Conservation (phyloP, 2,329 filamentous ascomycete genomes). For the Fusarium multiceps region DNA sequence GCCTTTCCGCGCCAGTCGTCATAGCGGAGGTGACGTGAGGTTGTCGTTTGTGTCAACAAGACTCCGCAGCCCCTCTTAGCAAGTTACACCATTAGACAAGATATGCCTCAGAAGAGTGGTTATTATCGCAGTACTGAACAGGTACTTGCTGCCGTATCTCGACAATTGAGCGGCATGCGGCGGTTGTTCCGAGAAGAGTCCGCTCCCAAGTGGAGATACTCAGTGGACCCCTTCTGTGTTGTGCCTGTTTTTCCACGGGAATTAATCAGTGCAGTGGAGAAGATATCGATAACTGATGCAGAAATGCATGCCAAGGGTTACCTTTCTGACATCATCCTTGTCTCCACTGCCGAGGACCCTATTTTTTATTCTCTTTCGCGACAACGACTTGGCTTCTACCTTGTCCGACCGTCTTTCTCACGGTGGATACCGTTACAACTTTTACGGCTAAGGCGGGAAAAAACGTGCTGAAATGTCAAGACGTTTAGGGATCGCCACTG, state of each 20-base stretch:
- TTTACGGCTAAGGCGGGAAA: conserved; percentile 37
- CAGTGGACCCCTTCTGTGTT: conserved; percentile 15
- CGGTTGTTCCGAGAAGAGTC: conserved; percentile 40
- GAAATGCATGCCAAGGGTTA: conserved; percentile 20
- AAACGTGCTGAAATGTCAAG: conserved; percentile 13
- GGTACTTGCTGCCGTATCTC: conserved; percentile 13
- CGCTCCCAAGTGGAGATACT: conserved; percentile 29
- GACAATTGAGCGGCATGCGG: conserved; percentile 25
- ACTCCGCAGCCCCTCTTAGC: conserved; percentile 37
- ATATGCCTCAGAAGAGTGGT: conserved; percentile 32
- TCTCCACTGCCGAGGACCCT: conserved; percentile 31
- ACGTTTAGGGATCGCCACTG: conserved; percentile 33
- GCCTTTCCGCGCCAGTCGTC: conserved; percentile 23
- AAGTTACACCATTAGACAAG: conserved; percentile 34
- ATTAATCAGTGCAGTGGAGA: conserved; percentile 17
- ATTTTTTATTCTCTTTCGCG: background rate
- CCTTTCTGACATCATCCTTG: conserved; percentile 39
- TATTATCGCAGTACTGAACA: background rate
- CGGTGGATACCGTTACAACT: conserved; percentile 34
- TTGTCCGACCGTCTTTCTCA: conserved; percentile 28
- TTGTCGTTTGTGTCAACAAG: conserved; percentile 17
- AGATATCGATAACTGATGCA: conserved; percentile 11
- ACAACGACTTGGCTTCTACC: background rate
- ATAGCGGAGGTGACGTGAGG: conserved; percentile 28
- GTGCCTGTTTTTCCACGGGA: conserved; percentile 33